Conservation (phyloP, 768 basidiomycete species). For the Naganishia onofrii region DNA sequence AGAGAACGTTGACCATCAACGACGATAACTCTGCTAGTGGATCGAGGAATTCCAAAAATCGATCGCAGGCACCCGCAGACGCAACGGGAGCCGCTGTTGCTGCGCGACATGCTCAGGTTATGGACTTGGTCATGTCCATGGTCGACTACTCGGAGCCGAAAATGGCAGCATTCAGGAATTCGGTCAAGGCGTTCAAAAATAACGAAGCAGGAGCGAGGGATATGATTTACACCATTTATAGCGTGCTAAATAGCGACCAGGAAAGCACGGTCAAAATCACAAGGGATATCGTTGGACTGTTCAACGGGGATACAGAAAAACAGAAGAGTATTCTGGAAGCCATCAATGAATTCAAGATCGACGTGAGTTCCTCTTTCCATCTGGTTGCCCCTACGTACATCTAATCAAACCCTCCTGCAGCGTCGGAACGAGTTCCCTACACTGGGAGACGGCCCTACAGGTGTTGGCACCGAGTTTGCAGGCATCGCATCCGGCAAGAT, state of each 20-base stretch:
- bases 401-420: slow-evolving; percentile 52
- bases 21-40: not conserved
- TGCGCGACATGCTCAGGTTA: slow-evolving; percentile 63
- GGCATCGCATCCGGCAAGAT: slow-evolving; percentile 78
- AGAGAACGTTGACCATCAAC: slow-evolving; percentile 40
- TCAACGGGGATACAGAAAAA: slow-evolving; percentile 78
- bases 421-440: slow-evolving; percentile 84
- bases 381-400: not conserved
- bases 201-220: slow-evolving; percentile 79
- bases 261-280: slow-evolving; percentile 64
- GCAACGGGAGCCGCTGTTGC: slow-evolving; percentile 45
- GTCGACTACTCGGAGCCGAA: slow-evolving; percentile 52
- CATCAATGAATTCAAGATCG: slow-evolving; percentile 79
- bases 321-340: slow-evolving; percentile 68
- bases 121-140: slow-evolving; percentile 59
- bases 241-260: slow-evolving; percentile 64
- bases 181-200: slow-evolving; percentile 71
- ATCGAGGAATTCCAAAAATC: slow-evolving; percentile 33
- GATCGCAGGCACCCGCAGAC: slow-evolving; percentile 39
- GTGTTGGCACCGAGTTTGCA: slow-evolving; percentile 62
- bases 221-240: slow-evolving; percentile 84
- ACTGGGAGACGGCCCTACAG: slow-evolving; percentile 50
- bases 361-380: slow-evolving; percentile 57
- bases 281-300: slow-evolving; percentile 61
- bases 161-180: slow-evolving; percentile 59